Conservation (phyloP, 805 yeast species). For the Candida silvicultrix region DNA sequence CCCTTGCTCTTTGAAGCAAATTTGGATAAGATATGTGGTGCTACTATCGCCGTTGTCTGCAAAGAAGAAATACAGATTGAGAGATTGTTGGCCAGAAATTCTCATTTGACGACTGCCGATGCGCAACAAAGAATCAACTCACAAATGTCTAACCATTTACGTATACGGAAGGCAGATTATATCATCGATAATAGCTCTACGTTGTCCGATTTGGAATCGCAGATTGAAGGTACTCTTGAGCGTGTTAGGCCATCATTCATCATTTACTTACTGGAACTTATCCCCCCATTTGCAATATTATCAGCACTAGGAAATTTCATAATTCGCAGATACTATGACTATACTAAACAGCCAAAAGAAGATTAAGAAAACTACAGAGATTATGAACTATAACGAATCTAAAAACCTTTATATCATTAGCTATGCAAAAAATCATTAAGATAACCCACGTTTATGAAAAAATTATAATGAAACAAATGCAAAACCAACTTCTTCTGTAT, state of each 20-base stretch:
- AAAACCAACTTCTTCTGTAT: too few relatives aligned
- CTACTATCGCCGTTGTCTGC: slow-evolving; percentile 63
- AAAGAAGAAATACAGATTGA: slow-evolving; percentile 48
- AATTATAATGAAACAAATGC: too few relatives aligned
- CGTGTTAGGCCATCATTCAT: slow-evolving; percentile 31
- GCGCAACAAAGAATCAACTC: slow-evolving; percentile 65
- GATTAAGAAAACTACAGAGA: background rate
- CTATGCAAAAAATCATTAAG: too few relatives aligned
- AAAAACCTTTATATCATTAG: background rate
- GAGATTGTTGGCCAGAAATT: slow-evolving; percentile 62
- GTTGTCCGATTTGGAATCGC: slow-evolving; percentile 34
- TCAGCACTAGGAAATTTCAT: slow-evolving; percentile 5
- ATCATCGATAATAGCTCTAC: slow-evolving; percentile 58
- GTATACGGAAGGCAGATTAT: slow-evolving; percentile 54
- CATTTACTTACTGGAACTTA: slow-evolving; percentile 26
- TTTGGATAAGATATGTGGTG: slow-evolving; percentile 65
- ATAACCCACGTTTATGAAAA: too few relatives aligned
- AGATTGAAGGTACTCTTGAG: slow-evolving; percentile 34
- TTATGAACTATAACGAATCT: background rate
- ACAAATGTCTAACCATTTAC: slow-evolving; percentile 64
- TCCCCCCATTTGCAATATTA: slow-evolving; percentile 35
- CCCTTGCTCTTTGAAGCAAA: slow-evolving; percentile 85
- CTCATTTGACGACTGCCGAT: slow-evolving; percentile 57
- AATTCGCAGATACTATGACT: background rate
- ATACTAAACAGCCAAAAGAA: background rate